These are phyloP conservation scores for Solanum bukasovii DNA, from an alignment of 257 asterid species.

Conservation along the genomic window DNA sequence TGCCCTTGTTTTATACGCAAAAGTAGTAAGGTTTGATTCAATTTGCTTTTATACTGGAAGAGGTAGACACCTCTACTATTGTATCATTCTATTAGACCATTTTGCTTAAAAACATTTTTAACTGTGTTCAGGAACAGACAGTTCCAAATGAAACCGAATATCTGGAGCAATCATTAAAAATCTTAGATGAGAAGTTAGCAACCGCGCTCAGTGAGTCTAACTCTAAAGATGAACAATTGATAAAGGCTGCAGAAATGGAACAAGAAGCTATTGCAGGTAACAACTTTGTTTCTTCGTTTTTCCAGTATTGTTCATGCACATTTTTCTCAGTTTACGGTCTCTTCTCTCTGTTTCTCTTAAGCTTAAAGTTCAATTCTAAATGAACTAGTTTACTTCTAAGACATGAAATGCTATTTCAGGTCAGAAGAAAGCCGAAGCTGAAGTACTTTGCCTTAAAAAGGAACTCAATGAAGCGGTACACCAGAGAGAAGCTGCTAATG, in stretches of 20 bases:
- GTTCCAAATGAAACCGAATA: constrained; percentile 43
- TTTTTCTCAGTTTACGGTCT: neutral
- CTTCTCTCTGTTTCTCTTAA: neutral
- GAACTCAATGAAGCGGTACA: constrained; percentile 37
- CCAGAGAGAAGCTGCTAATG: constrained; percentile 36
- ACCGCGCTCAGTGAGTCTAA: constrained; percentile 43
- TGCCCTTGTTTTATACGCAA: neutral
- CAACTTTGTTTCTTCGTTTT: neutral
- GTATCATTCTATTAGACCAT: too few species aligned
- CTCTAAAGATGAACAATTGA: constrained; percentile 44
- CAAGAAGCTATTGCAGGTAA: constrained; percentile 54
- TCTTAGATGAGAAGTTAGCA: constrained; percentile 48
- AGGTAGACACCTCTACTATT: too few species aligned
- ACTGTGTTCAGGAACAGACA: constrained; percentile 10
- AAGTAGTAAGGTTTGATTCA: neutral
- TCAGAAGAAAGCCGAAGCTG: constrained; percentile 50
- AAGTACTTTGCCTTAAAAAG: constrained; percentile 19
- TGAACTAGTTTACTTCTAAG: neutral
- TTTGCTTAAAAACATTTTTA: neutral
- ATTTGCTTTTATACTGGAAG: too few species aligned
- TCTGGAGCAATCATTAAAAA: constrained; percentile 37
- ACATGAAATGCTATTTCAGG: constrained; percentile 20
- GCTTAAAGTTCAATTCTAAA: neutral
- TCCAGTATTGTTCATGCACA: neutral
- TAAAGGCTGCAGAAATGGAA: constrained; percentile 19